These are phyloP conservation scores for Galium porrigens DNA, from an alignment of 305 asterid genomes.

Conservation along the genomic window DNA sequence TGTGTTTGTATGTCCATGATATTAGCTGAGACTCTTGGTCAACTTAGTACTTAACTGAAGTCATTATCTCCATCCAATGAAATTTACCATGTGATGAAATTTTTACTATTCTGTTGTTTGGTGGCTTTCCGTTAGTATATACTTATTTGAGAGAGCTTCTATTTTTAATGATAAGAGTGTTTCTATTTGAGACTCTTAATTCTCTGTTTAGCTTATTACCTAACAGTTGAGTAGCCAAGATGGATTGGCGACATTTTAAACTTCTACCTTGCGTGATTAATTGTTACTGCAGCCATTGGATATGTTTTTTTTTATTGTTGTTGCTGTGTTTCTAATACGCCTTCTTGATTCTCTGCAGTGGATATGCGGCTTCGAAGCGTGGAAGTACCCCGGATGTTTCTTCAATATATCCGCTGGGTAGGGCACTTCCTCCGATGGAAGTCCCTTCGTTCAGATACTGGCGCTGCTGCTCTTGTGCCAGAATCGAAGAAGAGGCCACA, in stretches of 20 bases:
- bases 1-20: no score
- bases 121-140: neutral
- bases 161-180: no score
- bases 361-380: slow-evolving; percentile 56
- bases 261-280: neutral
- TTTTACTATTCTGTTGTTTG: neutral
- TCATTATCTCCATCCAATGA: no score
- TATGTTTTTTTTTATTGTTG: neutral
- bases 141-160: no score
- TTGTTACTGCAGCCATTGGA: neutral
- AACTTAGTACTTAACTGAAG: no score
- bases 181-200: no score
- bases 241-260: neutral
- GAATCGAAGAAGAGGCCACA: slow-evolving; percentile 15
- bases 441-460: slow-evolving; percentile 40
- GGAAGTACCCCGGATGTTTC: slow-evolving; percentile 27
- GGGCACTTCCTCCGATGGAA: slow-evolving; percentile 35
- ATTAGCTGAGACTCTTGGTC: no score
- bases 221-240: no score
- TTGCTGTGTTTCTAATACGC: neutral
- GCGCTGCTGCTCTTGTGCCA: slow-evolving; percentile 35
- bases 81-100: no score
- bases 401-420: slow-evolving; percentile 30
- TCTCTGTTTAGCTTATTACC: no score
- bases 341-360: slow-evolving; percentile 33